These are phyloP conservation scores for Cyberlindnera mycetangii DNA, from an alignment of 805 yeast species.

Conservation along the genomic window DNA sequence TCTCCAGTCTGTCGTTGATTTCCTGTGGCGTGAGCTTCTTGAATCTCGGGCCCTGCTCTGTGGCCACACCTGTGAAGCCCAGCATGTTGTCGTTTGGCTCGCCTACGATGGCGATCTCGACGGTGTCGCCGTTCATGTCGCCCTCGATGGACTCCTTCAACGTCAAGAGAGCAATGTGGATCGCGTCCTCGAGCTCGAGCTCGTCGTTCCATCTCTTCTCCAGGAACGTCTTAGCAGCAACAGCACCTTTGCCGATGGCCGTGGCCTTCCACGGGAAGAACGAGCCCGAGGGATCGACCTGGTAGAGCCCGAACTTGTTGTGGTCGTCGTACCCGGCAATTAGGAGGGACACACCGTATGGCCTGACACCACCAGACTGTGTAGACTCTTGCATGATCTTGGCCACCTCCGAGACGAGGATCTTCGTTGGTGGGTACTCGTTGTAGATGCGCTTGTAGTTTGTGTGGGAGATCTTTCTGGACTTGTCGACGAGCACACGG, in stretches of 20 bases:
- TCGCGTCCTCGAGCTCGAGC: constrained; percentile 95
- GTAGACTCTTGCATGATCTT: constrained; percentile 98
- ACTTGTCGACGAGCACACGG: constrained; percentile 88
- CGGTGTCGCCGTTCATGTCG: constrained; percentile 94
- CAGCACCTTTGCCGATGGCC: constrained; percentile 94
- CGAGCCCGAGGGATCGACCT: constrained; percentile 97
- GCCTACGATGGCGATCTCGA: constrained; percentile 87
- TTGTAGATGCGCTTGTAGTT: constrained; percentile 90
- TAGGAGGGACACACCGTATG: constrained; percentile 93
- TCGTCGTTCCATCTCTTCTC: constrained; percentile 99
- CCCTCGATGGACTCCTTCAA: constrained; percentile 97
- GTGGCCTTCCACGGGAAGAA: constrained; percentile 99
- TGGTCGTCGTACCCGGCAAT: constrained; percentile 92
- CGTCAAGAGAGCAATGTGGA: constrained; percentile 91
- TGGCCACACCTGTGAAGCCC: constrained; percentile 81
- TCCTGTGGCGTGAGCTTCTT: constrained; percentile 84
- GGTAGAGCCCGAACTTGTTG: constrained; percentile 77
- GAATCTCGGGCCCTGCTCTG: constrained; percentile 84
- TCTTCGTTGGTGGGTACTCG: constrained; percentile 95
- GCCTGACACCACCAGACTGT: constrained; percentile 97
- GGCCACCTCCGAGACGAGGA: constrained; percentile 91
- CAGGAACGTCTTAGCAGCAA: constrained; percentile 93
- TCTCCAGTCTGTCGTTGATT: constrained; percentile 92
- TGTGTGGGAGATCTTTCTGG: constrained; percentile 91
- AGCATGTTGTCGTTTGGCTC: constrained; percentile 75